A percentile compares a stretch with the other conserved stretches of the same genome.
These are phyloP conservation scores for Croton setiger DNA, from an alignment of 441 rosid genomes.

Conservation along the genomic window DNA sequence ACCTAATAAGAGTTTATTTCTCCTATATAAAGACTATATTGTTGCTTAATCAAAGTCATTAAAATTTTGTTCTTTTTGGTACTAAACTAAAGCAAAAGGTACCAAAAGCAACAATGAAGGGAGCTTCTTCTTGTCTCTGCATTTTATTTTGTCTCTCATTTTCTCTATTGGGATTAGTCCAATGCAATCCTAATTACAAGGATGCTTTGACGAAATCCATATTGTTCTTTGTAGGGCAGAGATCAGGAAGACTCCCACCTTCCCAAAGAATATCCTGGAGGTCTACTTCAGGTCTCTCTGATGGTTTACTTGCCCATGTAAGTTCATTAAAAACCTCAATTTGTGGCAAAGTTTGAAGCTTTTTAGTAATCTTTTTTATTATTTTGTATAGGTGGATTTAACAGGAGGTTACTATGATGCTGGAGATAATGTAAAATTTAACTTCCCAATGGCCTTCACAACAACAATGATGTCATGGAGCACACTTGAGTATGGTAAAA, in stretches of 20 bases:
- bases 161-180: conserved; percentile 24
- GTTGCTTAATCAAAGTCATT: conserved; percentile 10
- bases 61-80: conserved; percentile 1
- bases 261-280: conserved; percentile 64
- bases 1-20: neutral
- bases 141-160: conserved; percentile 24
- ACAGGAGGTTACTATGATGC: conserved; percentile 89
- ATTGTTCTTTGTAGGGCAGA: conserved; percentile 85
- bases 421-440: conserved; percentile 80
- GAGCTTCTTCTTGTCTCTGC: conserved; percentile 17
- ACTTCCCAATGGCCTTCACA: conserved; percentile 84
- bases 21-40: conserved; percentile 7
- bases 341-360: too few species aligned
- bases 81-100: too few species aligned
- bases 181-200: conserved; percentile 63
- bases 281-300: conserved; percentile 71
- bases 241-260: conserved; percentile 69
- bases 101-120: conserved; percentile 2
- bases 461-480: conserved; percentile 79
- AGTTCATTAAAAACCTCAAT: neutral
- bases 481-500: conserved; percentile 52
- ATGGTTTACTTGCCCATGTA: conserved; percentile 64
- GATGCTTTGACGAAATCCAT: conserved; percentile 83
- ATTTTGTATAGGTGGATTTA: conserved; percentile 42
- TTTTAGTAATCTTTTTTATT: neutral